Percentiles rank a stretch among this genome's conserved stretches.
phyloP scores from a whole-genome alignment of 805 yeast genomes.

The Diddensiella santjacobensis region DNA sequence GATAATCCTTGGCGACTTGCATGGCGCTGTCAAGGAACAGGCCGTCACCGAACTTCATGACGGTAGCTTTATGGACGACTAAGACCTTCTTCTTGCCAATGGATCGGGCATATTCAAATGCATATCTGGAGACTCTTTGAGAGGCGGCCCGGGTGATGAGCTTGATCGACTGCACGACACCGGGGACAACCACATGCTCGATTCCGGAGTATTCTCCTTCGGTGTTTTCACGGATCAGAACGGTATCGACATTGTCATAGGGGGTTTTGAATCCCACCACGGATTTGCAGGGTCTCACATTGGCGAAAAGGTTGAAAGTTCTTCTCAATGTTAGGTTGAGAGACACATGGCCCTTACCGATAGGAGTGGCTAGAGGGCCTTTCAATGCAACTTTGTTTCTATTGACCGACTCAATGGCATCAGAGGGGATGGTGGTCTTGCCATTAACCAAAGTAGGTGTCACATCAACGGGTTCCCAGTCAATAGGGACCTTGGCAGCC shows the following conservation, averaged over 20 bases:
- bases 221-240: constrained; percentile 95
- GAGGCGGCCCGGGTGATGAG: constrained; percentile 95
- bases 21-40: constrained; percentile 88
- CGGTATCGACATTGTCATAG: constrained; percentile 85
- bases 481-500: constrained; percentile 94
- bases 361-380: constrained; percentile 98
- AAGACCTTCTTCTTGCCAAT: constrained; percentile 82
- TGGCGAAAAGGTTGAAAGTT: constrained; percentile 93
- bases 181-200: constrained; percentile 96
- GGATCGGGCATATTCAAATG: constrained; percentile 91
- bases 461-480: constrained; percentile 96
- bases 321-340: constrained; percentile 96
- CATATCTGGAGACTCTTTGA: constrained; percentile 94
- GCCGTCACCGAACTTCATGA: constrained; percentile 98
- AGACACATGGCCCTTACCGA: constrained; percentile 97
- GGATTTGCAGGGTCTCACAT: constrained; percentile 94
- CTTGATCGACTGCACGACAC: constrained; percentile 97
- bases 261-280: constrained; percentile 92
- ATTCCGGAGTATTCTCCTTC: constrained; percentile 99
- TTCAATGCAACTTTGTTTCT: constrained; percentile 91
- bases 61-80: constrained; percentile 97
- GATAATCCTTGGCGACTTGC: constrained; percentile 86
- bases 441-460: constrained; percentile 90
- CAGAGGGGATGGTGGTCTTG: constrained; percentile 86
- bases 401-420: constrained; percentile 89